Percentiles rank a stretch among this genome's conserved stretches.
Evolutionary conservation across 1,139 yeast genomes (phyloP).

Genomic region (Saccharomyces pastorianus): DNA sequence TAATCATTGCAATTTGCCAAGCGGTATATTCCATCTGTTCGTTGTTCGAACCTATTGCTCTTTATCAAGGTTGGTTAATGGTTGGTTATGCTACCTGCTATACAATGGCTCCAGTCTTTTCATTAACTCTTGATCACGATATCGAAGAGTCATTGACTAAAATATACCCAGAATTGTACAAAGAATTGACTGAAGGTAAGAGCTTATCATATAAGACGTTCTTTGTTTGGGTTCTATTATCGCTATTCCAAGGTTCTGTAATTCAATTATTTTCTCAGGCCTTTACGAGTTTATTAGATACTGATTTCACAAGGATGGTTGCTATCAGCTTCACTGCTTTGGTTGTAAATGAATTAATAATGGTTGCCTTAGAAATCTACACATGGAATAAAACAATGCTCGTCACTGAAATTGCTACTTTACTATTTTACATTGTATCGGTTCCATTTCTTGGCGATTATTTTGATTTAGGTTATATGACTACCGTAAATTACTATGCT

Average conservation of each 20-base stretch:
- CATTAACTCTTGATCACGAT: conserved; percentile 84
- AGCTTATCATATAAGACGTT: conserved; percentile 82
- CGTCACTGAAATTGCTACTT: conserved; percentile 61
- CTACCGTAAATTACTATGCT: conserved; percentile 57
- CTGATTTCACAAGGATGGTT: conserved; percentile 65
- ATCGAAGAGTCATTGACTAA: conserved; percentile 84
- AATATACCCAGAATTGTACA: conserved; percentile 88
- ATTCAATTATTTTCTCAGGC: conserved; percentile 76
- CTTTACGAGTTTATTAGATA: conserved; percentile 54
- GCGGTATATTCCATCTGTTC: conserved; percentile 86
- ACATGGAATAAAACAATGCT: conserved; percentile 83
- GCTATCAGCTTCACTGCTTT: conserved; percentile 75
- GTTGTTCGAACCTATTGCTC: conserved; percentile 83
- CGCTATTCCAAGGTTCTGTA: conserved; percentile 76
- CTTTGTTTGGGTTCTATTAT: conserved; percentile 82
- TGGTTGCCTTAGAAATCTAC: conserved; percentile 89
- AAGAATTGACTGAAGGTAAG: conserved; percentile 81
- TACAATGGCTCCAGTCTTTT: conserved; percentile 97
- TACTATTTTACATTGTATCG: conserved; percentile 58
- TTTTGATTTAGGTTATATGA: conserved; percentile 61
- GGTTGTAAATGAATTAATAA: conserved; percentile 74
- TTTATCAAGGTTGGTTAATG: conserved; percentile 95
- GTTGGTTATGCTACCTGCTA: conserved; percentile 96
- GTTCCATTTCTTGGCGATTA: conserved; percentile 81
- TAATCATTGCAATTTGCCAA: conserved; percentile 91